A percentile compares a stretch with the other conserved stretches of the same genome.
Evolutionary conservation across 176 grass and related monocot genomes (phyloP).

Genomic region (Zea luxurians): DNA sequence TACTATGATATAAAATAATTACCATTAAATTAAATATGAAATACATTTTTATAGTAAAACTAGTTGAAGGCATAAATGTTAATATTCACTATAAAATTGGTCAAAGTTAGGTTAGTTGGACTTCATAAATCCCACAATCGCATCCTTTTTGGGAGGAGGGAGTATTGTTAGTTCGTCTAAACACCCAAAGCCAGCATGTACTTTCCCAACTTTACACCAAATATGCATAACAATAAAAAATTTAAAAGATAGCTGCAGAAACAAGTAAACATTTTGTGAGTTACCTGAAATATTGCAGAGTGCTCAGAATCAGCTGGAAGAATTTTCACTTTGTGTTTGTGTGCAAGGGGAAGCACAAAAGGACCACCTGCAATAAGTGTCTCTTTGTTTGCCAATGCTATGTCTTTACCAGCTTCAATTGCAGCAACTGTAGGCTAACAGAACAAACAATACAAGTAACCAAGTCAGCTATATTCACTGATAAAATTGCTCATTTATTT

Average conservation of each 20-base stretch:
- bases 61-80: no score
- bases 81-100: no score
- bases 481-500: constrained; percentile 17
- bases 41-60: no score
- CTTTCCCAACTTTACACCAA: not conserved
- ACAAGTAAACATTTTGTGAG: constrained; percentile 20
- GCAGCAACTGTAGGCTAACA: constrained; percentile 90
- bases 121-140: no score
- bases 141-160: no score
- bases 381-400: constrained; percentile 96
- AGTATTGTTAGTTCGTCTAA: constrained; percentile 9
- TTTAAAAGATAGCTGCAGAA: not conserved
- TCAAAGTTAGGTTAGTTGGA: no score
- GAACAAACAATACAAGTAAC: constrained; percentile 19
- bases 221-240: not conserved
- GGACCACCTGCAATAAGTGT: constrained; percentile 98
- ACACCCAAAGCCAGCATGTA: not conserved
- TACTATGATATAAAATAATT: no score
- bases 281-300: constrained; percentile 99
- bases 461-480: constrained; percentile 15
- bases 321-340: constrained; percentile 96
- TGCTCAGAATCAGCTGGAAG: constrained; percentile 99
- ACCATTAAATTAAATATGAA: no score
- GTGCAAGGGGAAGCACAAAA: constrained; percentile 97
- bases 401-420: constrained; percentile 96